These are phyloP conservation scores for Stropharia rugosoannulata DNA, from an alignment of 768 basidiomycete genomes.

Conservation along the genomic window DNA sequence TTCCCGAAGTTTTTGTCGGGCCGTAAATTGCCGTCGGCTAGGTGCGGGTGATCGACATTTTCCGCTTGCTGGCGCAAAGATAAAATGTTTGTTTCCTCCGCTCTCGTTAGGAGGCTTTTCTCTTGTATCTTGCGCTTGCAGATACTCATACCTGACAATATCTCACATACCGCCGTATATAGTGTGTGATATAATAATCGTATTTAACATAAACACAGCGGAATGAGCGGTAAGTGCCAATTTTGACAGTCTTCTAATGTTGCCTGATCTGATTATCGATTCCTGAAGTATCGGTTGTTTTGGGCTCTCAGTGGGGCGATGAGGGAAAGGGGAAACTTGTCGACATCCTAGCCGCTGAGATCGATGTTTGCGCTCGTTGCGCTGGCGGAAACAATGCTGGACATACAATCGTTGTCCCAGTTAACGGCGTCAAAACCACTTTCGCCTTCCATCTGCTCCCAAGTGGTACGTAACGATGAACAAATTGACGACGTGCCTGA, in stretches of 20 bases:
- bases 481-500: slow-evolving; percentile 1
- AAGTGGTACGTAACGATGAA: slow-evolving; percentile 59
- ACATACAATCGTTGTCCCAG: slow-evolving; percentile 91
- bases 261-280: slow-evolving; percentile 13
- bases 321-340: slow-evolving; percentile 96
- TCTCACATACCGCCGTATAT: background rate
- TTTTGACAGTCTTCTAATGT: slow-evolving; percentile 15
- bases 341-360: slow-evolving; percentile 88
- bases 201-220: background rate
- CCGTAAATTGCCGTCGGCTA: slow-evolving; percentile 15
- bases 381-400: slow-evolving; percentile 99
- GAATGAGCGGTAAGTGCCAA: slow-evolving; percentile 31
- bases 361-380: slow-evolving; percentile 92
- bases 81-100: slow-evolving; percentile 17
- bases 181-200: background rate
- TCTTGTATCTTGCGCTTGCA: background rate
- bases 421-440: slow-evolving; percentile 71
- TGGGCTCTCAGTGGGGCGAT: slow-evolving; percentile 91
- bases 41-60: slow-evolving; percentile 20
- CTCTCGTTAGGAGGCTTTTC: slow-evolving; percentile 5
- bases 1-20: background rate
- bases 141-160: background rate
- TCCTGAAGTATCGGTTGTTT: slow-evolving; percentile 60
- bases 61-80: slow-evolving; percentile 11
- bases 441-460: slow-evolving; percentile 97